Evolutionary conservation across 2,329 filamentous ascomycete genomes (phyloP).

Genomic region (Botrytis fragariae): DNA sequence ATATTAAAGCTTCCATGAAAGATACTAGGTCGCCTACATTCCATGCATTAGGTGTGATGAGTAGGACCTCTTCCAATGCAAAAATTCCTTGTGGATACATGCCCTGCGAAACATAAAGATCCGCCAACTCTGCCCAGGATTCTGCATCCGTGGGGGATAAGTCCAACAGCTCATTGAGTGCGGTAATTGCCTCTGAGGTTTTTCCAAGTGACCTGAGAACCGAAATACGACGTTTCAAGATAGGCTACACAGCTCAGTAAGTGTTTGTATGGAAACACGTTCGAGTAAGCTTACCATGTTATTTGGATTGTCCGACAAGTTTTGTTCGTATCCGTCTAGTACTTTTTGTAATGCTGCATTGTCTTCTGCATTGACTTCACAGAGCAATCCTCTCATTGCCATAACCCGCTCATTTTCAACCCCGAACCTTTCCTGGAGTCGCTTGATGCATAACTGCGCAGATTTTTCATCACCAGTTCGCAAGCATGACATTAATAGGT

Average conservation of each 20-base stretch:
- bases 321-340: slow-evolving; percentile 72
- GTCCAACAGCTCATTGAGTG: slow-evolving; percentile 73
- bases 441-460: slow-evolving; percentile 71
- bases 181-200: slow-evolving; percentile 68
- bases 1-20: slow-evolving; percentile 29
- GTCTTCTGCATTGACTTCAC: slow-evolving; percentile 75
- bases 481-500: slow-evolving; percentile 79
- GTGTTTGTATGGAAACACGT: slow-evolving; percentile 10
- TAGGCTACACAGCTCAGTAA: slow-evolving; percentile 56
- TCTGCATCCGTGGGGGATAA: slow-evolving; percentile 87
- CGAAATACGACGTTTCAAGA: slow-evolving; percentile 80
- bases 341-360: slow-evolving; percentile 64
- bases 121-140: slow-evolving; percentile 87
- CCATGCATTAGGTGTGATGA: slow-evolving; percentile 90
- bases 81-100: slow-evolving; percentile 81
- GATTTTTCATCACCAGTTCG: slow-evolving; percentile 79
- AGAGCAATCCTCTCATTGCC: slow-evolving; percentile 76
- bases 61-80: slow-evolving; percentile 83
- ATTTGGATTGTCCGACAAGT: slow-evolving; percentile 69
- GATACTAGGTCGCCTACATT: slow-evolving; percentile 61
- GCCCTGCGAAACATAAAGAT: slow-evolving; percentile 79
- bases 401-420: slow-evolving; percentile 80
- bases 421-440: slow-evolving; percentile 78
- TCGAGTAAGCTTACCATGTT: slow-evolving; percentile 65
- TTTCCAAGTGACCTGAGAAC: slow-evolving; percentile 73